phyloP scores from a whole-genome alignment of 192 early-diverging fungal genomes.

The Pilaira anomala region DNA sequence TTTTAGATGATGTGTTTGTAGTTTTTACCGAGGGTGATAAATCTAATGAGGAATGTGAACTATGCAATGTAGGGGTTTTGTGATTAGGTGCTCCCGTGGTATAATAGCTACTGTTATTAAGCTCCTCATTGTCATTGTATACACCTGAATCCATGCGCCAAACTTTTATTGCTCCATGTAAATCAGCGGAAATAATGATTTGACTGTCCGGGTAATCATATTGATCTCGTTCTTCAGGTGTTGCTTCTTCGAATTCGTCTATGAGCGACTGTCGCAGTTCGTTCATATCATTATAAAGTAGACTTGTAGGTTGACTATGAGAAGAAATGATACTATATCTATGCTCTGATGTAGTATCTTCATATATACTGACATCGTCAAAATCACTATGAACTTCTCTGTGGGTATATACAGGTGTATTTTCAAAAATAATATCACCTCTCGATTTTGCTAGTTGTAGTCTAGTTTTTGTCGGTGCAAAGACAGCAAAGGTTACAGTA shows the following conservation, averaged over 20 bases:
- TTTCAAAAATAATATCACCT: slow-evolving; percentile 38
- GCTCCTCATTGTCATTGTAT: slow-evolving; percentile 13
- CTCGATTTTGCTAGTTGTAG: slow-evolving; percentile 53
- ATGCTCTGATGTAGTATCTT: not conserved
- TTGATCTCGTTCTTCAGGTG: not conserved
- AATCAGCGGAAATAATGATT: slow-evolving; percentile 65
- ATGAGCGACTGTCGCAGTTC: not conserved
- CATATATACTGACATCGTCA: not conserved
- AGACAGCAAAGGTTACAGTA: slow-evolving; percentile 58
- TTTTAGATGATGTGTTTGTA: not conserved
- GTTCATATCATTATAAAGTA: not conserved
- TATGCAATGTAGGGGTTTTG: not conserved
- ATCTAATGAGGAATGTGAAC: not conserved
- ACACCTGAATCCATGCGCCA: slow-evolving; percentile 58
- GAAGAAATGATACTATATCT: not conserved
- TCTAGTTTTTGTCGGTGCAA: slow-evolving; percentile 61
- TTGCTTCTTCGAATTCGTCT: slow-evolving; percentile 12
- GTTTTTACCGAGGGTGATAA: not conserved
- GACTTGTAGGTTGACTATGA: not conserved
- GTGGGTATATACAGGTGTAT: slow-evolving; percentile 47
- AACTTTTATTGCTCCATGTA: slow-evolving; percentile 58
- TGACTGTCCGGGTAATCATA: slow-evolving; percentile 44
- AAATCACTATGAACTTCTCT: not conserved
- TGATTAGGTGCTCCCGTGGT: not conserved
- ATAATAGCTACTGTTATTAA: not conserved